These are phyloP conservation scores for Ganoderma resinaceum DNA, from an alignment of 1,284 basidiomycete species.

Conservation along the genomic window DNA sequence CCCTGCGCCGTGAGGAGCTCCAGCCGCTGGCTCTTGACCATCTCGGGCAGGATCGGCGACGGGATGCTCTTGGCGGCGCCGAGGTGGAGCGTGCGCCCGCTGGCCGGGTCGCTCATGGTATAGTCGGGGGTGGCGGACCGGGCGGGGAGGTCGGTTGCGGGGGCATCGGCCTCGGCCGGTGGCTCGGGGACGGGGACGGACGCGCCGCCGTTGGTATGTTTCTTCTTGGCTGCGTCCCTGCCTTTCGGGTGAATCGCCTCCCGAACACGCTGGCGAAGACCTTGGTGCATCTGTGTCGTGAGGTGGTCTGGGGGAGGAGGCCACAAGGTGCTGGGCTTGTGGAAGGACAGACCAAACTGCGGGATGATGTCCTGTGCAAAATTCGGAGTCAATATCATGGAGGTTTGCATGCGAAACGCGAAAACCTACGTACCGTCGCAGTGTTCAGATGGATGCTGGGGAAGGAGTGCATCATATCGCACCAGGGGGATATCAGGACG, in stretches of 20 bases:
- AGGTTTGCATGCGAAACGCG: not conserved
- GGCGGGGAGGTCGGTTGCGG: slow-evolving; percentile 2
- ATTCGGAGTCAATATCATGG: not conserved
- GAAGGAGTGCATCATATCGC: slow-evolving; percentile 95
- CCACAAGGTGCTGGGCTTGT: slow-evolving; percentile 92
- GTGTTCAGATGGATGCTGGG: slow-evolving; percentile 90
- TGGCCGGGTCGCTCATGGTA: slow-evolving; percentile 16
- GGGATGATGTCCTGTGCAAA: slow-evolving; percentile 74
- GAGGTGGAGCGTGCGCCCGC: slow-evolving; percentile 39
- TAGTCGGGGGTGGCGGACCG: slow-evolving; percentile 22
- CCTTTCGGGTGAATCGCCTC: slow-evolving; percentile 55
- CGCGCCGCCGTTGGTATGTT: not conserved
- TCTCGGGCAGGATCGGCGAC: slow-evolving; percentile 30
- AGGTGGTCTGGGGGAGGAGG: slow-evolving; percentile 86
- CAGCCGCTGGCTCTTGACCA: slow-evolving; percentile 51
- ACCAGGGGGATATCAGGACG: slow-evolving; percentile 90
- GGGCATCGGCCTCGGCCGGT: not conserved
- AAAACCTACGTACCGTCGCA: slow-evolving; percentile 66
- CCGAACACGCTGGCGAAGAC: slow-evolving; percentile 68
- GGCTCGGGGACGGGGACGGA: not conserved
- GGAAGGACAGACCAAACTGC: slow-evolving; percentile 67
- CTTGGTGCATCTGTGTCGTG: slow-evolving; percentile 66
- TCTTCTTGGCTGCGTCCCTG: not conserved
- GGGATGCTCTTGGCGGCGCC: slow-evolving; percentile 57
- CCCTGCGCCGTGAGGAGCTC: slow-evolving; percentile 52